Base-by-base conservation (phyloP, 176 grass and related monocot species). In the Triticum monococcum region DNA sequence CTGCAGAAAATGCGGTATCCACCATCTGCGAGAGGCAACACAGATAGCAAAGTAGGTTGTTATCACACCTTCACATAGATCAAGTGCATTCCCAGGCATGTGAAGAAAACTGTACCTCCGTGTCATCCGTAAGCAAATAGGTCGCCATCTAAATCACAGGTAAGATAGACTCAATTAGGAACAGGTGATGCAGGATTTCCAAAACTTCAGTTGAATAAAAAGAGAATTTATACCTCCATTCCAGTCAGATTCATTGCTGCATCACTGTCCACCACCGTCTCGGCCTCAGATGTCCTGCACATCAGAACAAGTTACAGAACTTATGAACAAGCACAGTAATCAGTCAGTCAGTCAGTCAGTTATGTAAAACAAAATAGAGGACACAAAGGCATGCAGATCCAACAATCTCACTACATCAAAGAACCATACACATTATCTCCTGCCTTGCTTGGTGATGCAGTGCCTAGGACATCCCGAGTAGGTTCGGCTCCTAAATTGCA, bases 41-140 rank as follows among this genome's bases (percentile, higher is more conserved):
- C 43, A 46, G 10, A 43, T 43, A 38, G 2, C 9, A 10, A 41
- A 41, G 40, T 41, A 41, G 40, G 40, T 41, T 10, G 40, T 41
- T 9, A 46, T 46, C 43, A 46, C 82, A 80, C 13, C 23, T 76
- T 32, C 46, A 32, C 25, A 75, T 16, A 38, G 28, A 89, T 12
- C 48, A 79, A 71, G 50, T 43, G 43, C 66, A 79, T 52, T 28
- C 24, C 28, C 18, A 75, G 68, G 59, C 9, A 66, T 80, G 18
- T 22, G 5, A 32, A 54, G 43, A 72, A 37, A 66, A 37, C 26
- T 68, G 79, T 88, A 91, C 85, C 85, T 91, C 81, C 31, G 26
- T 62, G 46, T 88, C 68, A 64, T 84, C 76, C 86, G 48, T 66
- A 68, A 91, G 68, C 26, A 88, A 68, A 65, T 67, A 46, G 35